Base-by-base conservation (phyloP, 2,329 filamentous ascomycete species). In the Clonostachys byssicola region DNA sequence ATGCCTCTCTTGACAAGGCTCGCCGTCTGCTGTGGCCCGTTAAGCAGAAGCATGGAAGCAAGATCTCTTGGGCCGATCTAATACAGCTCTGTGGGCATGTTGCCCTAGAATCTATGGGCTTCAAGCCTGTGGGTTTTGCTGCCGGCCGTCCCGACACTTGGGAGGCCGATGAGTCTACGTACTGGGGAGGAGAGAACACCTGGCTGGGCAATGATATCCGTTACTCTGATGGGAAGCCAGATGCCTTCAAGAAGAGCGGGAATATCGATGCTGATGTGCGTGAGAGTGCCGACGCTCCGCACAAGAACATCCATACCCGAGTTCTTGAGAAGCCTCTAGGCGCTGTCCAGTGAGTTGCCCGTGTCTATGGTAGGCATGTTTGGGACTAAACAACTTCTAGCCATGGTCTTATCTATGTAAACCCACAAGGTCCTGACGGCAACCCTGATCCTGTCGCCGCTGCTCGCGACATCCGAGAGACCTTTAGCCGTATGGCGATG, bases 41-140 rank as follows among this genome's bases (percentile, higher is more conserved):
- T 71, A 91, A 91, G 80, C 86, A 89, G 57, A 91, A 91, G 77
- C 91, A 91, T 55, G 87, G 87, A 63, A 82, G 81, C 75, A 89
- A 87, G 74, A 86, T 91, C 66, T 90, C 87, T 0, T 91, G 87
- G 87, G 83, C 86, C 18, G 87, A 91, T 61, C 68, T 91, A 49
- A 64, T 86, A 43, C 74, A 89, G 47, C 77, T 91, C 47, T 79
- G 85, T 30, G 87, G 87, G 54, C 90, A 90, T 62, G 86, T 90
- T 14, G 86, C 87, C 42, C 76, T 91, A 53, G 87, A 91, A 70
- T 81, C 79, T 52, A 89, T 89, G 84, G 87, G 84, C 51, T 79
- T 87, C 68, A 79, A 83, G 69, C 83, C 86, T 38, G 83, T 87
- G 52, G 87, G 87, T 52, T 90, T 90, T 55, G 82, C 83, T 39